Percentiles rank a stretch among this genome's conserved stretches.
Conservation (phyloP, 2,329 filamentous ascomycete species). For the Scopulariopsis brevicaulis region DNA sequence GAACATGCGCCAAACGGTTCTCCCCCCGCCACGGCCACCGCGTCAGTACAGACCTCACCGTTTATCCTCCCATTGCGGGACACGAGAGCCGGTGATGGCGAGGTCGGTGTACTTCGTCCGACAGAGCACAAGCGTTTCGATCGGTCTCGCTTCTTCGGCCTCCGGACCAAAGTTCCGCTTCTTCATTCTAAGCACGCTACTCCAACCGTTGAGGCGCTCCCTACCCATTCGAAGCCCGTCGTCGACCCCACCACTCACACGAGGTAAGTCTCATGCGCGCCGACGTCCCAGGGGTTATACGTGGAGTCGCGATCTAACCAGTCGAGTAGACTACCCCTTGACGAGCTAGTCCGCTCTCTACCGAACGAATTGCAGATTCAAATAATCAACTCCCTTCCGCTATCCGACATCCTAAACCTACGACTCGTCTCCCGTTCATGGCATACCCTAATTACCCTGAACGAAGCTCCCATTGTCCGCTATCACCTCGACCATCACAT, state of each 20-base stretch:
- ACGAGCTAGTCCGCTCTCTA: slow-evolving; percentile 44
- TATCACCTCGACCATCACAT: slow-evolving; percentile 49
- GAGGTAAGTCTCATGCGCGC: slow-evolving; percentile 1
- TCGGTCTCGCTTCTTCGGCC: slow-evolving; percentile 27
- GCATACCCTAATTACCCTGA: slow-evolving; percentile 46
- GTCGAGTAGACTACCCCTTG: slow-evolving; percentile 30
- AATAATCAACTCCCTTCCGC: slow-evolving; percentile 46
- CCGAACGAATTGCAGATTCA: slow-evolving; percentile 54
- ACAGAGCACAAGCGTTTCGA: slow-evolving; percentile 20
- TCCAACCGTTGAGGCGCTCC: neutral
- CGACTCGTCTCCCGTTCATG: slow-evolving; percentile 46
- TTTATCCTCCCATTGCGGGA: slow-evolving; percentile 40
- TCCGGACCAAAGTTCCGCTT: slow-evolving; percentile 26
- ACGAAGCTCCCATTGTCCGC: slow-evolving; percentile 49
- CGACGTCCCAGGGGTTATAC: neutral
- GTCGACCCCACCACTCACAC: neutral
- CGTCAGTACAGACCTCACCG: slow-evolving; percentile 18
- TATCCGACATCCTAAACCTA: slow-evolving; percentile 48
- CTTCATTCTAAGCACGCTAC: slow-evolving; percentile 20
- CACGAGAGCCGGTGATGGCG: slow-evolving; percentile 18
- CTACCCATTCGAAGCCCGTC: neutral
- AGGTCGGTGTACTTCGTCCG: slow-evolving; percentile 15
- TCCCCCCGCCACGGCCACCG: slow-evolving; percentile 12
- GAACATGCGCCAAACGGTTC: slow-evolving; percentile 7
- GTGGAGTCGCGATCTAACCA: slow-evolving; percentile 9